Evolutionary conservation across 192 early-diverging fungal genomes (phyloP).

Genomic region (Oehlia diaphana): DNA sequence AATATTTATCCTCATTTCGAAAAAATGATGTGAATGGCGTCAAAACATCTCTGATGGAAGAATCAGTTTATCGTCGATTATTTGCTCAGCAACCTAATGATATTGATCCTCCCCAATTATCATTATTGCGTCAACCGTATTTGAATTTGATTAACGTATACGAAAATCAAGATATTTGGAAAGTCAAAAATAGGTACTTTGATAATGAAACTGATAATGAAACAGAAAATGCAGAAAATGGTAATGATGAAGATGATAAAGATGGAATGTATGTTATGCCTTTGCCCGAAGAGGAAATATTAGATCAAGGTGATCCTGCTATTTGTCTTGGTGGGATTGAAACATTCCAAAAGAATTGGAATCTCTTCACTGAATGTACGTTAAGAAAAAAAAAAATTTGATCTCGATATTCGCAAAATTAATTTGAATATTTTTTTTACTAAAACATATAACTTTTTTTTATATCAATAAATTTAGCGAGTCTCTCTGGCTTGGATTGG

Average conservation of each 20-base stretch:
- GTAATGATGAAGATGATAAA: neutral
- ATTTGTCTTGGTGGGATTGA: slow-evolving; percentile 8
- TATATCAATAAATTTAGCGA: neutral
- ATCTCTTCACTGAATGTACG: slow-evolving; percentile 13
- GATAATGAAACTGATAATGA: neutral
- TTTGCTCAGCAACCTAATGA: neutral
- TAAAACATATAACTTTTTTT: neutral
- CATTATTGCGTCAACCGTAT: neutral
- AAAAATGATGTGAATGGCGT: neutral
- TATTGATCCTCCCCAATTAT: neutral
- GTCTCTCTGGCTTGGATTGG: slow-evolving; percentile 18
- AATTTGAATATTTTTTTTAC: neutral
- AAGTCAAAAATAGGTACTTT: neutral
- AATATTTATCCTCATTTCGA: neutral
- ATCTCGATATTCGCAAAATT: neutral
- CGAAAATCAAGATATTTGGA: slow-evolving; percentile 12
- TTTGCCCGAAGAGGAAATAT: neutral
- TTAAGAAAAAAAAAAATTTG: neutral
- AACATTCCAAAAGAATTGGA: slow-evolving; percentile 13
- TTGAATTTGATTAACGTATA: slow-evolving; percentile 22
- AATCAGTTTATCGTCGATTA: neutral
- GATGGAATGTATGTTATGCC: neutral
- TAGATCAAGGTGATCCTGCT: neutral
- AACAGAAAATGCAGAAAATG: neutral
- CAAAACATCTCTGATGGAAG: neutral